Evolutionary conservation across 1,284 basidiomycete genomes (phyloP).

Genomic region (Ustilago tritici): DNA sequence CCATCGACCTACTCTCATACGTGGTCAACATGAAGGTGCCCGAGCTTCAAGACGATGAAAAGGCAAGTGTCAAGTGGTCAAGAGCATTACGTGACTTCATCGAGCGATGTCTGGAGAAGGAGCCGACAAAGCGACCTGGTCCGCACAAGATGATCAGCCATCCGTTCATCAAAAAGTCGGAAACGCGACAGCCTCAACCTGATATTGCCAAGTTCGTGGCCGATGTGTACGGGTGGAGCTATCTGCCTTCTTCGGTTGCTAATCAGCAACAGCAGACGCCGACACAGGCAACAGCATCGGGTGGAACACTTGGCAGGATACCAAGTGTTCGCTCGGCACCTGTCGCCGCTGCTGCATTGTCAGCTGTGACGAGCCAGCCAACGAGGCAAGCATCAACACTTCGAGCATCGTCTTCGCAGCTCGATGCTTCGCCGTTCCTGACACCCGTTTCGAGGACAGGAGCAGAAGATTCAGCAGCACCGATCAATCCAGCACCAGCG

Average conservation of each 20-base stretch:
- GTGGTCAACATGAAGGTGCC: conserved; percentile 88
- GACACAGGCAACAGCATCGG: conserved; percentile 29
- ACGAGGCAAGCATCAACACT: conserved; percentile 3
- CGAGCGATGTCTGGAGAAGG: conserved; percentile 79
- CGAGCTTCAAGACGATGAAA: conserved; percentile 76
- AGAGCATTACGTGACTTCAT: conserved; percentile 93
- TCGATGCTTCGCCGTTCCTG: conserved; percentile 13
- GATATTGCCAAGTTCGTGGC: conserved; percentile 79
- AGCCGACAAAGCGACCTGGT: conserved; percentile 77
- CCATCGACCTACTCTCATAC: conserved; percentile 92
- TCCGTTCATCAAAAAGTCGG: conserved; percentile 84
- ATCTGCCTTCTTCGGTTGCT: conserved; percentile 43
- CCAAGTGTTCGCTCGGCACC: conserved; percentile 49
- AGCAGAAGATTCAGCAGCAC: neutral
- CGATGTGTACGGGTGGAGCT: conserved; percentile 84
- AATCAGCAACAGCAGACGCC: conserved; percentile 45
- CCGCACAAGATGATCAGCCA: conserved; percentile 87
- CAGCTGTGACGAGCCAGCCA: conserved; percentile 9
- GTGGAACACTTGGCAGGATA: conserved; percentile 30
- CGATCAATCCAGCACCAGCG: neutral
- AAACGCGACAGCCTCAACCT: conserved; percentile 79
- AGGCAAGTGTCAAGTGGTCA: conserved; percentile 77
- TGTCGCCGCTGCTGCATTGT: conserved; percentile 28
- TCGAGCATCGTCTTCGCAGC: conserved; percentile 2
- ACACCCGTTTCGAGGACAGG: conserved; percentile 7